A percentile compares a stretch with the other conserved stretches of the same genome.
Evolutionary conservation across 331 rosid species (phyloP).

Genomic region (Quercus tomentella): DNA sequence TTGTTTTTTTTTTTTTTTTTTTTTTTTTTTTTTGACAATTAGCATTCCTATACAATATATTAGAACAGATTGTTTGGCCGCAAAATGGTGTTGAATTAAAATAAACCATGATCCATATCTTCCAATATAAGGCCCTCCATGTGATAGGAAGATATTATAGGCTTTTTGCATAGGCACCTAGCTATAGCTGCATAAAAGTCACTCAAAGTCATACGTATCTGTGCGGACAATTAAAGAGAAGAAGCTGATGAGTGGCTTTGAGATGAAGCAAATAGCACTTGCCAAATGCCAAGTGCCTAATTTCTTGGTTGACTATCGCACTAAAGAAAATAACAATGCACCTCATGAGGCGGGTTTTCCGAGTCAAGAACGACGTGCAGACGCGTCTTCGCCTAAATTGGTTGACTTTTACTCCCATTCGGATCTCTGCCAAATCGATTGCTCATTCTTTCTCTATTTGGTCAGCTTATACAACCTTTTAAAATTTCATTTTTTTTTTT

Average conservation of each 20-base stretch:
- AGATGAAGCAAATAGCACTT: not conserved
- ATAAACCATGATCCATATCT: constrained; percentile 2
- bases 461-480: too few species aligned
- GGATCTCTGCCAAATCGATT: not conserved
- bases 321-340: not conserved
- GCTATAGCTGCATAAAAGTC: not conserved
- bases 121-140: constrained; percentile 12
- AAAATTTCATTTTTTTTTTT: too few species aligned
- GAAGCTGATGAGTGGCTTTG: constrained; percentile 8
- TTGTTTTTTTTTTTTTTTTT: too few species aligned
- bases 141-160: not conserved
- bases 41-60: too few species aligned
- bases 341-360: not conserved
- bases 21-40: too few species aligned
- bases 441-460: too few species aligned
- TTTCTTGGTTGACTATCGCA: not conserved
- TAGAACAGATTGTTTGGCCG: too few species aligned
- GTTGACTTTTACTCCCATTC: constrained; percentile 25
- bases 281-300: not conserved
- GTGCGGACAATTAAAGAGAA: not conserved
- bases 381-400: constrained; percentile 10
- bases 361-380: constrained; percentile 20
- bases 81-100: not conserved
- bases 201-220: constrained; percentile 8
- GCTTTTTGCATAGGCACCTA: not conserved